A percentile compares a stretch with the other conserved stretches of the same genome.
These are phyloP conservation scores for Corinectria fuckeliana DNA, from an alignment of 2,329 filamentous ascomycete genomes.

Conservation along the genomic window DNA sequence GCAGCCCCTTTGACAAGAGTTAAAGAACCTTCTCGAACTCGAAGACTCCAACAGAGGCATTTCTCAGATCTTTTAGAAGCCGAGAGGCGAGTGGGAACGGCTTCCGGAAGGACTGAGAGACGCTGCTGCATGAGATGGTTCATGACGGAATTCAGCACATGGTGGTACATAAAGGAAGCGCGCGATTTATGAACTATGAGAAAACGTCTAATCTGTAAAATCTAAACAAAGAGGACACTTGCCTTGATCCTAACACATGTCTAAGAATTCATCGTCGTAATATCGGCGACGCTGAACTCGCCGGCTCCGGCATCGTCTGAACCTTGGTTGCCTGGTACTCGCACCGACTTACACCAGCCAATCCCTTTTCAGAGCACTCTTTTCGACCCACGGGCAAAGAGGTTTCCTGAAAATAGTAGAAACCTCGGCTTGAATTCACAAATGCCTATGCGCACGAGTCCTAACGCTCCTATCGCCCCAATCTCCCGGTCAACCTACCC, in stretches of 20 bases:
- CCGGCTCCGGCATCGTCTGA: background rate
- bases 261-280: background rate
- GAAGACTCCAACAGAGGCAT: too few relatives aligned
- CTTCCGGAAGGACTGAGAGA: background rate
- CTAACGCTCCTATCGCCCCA: too few relatives aligned
- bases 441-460: background rate
- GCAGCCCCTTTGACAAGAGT: background rate
- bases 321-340: too few relatives aligned
- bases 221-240: background rate
- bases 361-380: background rate
- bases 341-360: background rate
- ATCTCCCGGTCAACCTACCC: background rate
- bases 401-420: background rate
- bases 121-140: background rate
- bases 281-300: background rate
- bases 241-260: background rate
- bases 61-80: background rate
- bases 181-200: background rate
- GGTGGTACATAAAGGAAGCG: too few relatives aligned
- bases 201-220: too few relatives aligned
- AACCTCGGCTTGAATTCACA: background rate
- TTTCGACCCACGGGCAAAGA: background rate
- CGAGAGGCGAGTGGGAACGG: background rate
- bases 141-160: background rate
- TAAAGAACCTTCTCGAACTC: background rate